Conservation (phyloP, 148 eudicot genomes). For the Heliamphora exappendiculata region DNA sequence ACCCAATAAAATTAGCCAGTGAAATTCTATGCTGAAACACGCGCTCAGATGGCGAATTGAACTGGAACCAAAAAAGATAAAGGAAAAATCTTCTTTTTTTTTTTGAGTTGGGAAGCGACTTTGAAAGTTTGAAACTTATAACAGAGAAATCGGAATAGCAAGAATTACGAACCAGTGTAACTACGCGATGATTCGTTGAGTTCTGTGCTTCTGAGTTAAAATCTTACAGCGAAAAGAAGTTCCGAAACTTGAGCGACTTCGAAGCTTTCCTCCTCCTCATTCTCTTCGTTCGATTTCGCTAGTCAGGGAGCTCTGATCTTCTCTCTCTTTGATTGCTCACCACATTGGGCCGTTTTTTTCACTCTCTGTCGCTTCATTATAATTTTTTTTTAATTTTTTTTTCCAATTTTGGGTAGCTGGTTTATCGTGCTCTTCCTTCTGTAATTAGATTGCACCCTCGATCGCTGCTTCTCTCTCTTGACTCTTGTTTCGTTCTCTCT, state of each 20-base stretch:
- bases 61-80: slow-evolving; percentile 25
- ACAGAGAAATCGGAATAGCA: neutral
- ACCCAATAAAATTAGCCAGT: slow-evolving; percentile 15
- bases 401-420: no score
- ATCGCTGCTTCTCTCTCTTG: no score
- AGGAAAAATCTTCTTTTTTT: no score
- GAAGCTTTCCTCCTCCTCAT: neutral
- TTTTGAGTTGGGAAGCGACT: neutral
- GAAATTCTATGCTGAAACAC: no score
- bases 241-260: neutral
- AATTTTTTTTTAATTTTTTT: no score
- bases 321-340: slow-evolving; percentile 9
- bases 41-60: slow-evolving; percentile 22
- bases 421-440: no score
- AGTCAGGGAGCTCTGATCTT: slow-evolving; percentile 11
- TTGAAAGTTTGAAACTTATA: neutral
- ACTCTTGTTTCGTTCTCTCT: no score
- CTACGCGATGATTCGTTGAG: neutral
- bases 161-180: neutral
- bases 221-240: neutral
- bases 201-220: neutral
- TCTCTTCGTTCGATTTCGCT: no score
- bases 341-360: no score
- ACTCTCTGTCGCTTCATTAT: no score
- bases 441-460: no score